Evolutionary conservation across 1,284 basidiomycete genomes (phyloP).

Genomic region (Trichosporon inkin): DNA sequence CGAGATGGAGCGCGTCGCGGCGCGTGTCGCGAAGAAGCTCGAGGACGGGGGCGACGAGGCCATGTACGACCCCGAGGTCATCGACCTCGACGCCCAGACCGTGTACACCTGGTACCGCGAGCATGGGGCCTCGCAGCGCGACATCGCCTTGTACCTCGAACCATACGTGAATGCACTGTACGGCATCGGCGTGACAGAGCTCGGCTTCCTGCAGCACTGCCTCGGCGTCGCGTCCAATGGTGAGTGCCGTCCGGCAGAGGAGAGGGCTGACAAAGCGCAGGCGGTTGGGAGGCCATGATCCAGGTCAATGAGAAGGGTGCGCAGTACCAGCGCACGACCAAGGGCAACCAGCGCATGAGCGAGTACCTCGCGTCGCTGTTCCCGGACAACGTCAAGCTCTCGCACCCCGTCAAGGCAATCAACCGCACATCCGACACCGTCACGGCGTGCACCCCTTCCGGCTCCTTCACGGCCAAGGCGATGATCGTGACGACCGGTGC

Average conservation of each 20-base stretch:
- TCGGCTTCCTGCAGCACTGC: slow-evolving; percentile 6
- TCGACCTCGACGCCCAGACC: slow-evolving; percentile 13
- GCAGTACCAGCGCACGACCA: slow-evolving; percentile 21
- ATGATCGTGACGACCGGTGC: slow-evolving; percentile 10
- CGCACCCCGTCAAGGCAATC: slow-evolving; percentile 1
- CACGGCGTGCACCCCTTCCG: not conserved
- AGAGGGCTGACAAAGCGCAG: not conserved
- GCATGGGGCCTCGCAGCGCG: not conserved
- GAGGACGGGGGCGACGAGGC: not conserved
- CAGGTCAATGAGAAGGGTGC: slow-evolving; percentile 8
- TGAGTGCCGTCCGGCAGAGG: not conserved
- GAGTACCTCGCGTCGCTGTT: slow-evolving; percentile 13
- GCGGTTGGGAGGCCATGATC: slow-evolving; percentile 8
- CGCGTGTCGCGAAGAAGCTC: not conserved
- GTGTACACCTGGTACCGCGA: slow-evolving; percentile 5
- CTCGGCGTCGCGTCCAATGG: not conserved
- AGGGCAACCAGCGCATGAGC: slow-evolving; percentile 18
- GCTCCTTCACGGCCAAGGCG: not conserved
- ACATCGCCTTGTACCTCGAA: not conserved
- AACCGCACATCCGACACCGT: not conserved
- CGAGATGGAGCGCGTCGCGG: slow-evolving; percentile 5
- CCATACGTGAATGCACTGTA: not conserved
- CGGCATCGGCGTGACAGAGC: slow-evolving; percentile 11
- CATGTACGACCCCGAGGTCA: not conserved
- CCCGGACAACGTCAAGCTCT: slow-evolving; percentile 12